Conservation (phyloP, 441 rosid species). For the Euphorbia celastroides region DNA sequence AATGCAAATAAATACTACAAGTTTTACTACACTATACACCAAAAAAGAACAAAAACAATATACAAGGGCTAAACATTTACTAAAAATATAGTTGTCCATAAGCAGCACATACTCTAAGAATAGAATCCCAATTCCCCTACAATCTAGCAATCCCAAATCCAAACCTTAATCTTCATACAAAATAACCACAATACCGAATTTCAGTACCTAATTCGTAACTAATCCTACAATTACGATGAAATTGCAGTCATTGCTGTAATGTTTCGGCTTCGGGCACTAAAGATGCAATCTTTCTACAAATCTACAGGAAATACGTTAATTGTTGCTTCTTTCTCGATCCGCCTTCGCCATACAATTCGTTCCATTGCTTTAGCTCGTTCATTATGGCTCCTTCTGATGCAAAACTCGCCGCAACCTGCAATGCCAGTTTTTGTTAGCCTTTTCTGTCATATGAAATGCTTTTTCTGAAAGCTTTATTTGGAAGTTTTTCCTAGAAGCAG, state of each 20-base stretch:
- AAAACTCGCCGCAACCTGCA: constrained; percentile 89
- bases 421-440: too few species aligned
- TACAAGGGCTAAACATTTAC: constrained; percentile 12
- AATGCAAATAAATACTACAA: background rate
- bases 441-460: too few species aligned
- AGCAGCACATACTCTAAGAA: constrained; percentile 12
- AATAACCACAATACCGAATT: constrained; percentile 14
- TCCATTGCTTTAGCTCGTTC: constrained; percentile 94
- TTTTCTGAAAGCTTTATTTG: too few species aligned
- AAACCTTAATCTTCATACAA: constrained; percentile 25
- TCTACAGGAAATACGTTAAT: constrained; percentile 82
- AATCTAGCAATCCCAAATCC: constrained; percentile 17
- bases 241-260: constrained; percentile 4
- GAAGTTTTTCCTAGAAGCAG: too few species aligned
- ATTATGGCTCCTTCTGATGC: constrained; percentile 78
- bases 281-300: constrained; percentile 8
- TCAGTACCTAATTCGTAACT: constrained; percentile 8
- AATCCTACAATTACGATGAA: background rate
- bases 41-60: background rate
- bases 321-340: constrained; percentile 96
- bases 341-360: constrained; percentile 87
- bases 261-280: background rate
- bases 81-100: constrained; percentile 6
- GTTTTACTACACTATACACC: constrained; percentile 6
- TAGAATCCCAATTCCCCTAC: constrained; percentile 15